Evolutionary conservation across 2,329 filamentous ascomycete genomes (phyloP).

Genomic region (Aureobasidium sp.): DNA sequence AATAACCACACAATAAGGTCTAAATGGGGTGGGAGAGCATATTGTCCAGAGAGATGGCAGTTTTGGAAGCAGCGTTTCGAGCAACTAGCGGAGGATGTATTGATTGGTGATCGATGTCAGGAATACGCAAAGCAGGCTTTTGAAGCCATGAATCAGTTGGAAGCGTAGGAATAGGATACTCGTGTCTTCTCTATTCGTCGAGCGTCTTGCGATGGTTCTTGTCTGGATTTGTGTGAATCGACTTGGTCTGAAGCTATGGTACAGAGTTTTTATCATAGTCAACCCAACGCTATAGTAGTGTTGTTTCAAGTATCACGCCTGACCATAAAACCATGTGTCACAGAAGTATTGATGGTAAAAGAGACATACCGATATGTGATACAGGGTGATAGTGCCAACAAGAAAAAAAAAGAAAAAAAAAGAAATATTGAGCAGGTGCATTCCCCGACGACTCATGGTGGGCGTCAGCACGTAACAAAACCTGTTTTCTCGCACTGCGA

Average conservation of each 20-base stretch:
- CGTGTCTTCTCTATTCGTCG: no score
- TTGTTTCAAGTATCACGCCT: not conserved
- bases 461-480: no score
- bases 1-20: not conserved
- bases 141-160: not conserved
- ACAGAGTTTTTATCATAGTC: no score
- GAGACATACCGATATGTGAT: not conserved
- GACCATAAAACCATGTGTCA: no score
- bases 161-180: not conserved
- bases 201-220: not conserved
- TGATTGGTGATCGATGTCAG: not conserved
- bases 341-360: not conserved
- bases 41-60: not conserved
- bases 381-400: not conserved
- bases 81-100: not conserved
- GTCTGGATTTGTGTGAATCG: not conserved
- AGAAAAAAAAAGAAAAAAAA: not conserved
- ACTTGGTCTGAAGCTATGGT: no score
- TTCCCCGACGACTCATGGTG: not conserved
- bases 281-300: no score
- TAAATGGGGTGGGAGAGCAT: not conserved
- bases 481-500: not conserved
- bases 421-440: no score
- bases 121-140: not conserved
- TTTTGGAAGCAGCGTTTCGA: not conserved